Evolutionary conservation across 371 early-diverging fungal genomes (phyloP).

Genomic region (Mortierella sp.): DNA sequence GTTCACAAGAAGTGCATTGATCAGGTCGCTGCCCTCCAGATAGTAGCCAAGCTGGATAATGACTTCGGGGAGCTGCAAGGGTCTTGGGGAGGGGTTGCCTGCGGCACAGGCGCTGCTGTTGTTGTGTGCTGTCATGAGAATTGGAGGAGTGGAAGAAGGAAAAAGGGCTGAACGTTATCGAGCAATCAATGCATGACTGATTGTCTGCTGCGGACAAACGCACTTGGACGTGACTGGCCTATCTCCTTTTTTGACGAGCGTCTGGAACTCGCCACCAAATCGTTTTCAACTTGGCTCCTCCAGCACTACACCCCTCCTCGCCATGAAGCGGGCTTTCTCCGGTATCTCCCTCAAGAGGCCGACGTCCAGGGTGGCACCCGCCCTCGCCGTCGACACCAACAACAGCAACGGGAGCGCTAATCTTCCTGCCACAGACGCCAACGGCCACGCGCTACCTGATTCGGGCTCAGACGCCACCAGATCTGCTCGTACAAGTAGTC

Average conservation of each 20-base stretch:
- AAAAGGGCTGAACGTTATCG: background rate
- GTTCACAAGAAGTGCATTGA: slow-evolving; percentile 16
- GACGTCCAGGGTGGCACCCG: slow-evolving; percentile 3
- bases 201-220: too few species aligned
- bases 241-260: too few species aligned
- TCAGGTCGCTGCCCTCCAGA: slow-evolving; percentile 6
- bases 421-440: background rate
- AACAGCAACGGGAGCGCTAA: too few species aligned
- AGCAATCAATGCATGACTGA: too few species aligned
- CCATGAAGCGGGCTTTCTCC: slow-evolving; percentile 43
- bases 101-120: background rate
- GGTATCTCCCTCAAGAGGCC: slow-evolving; percentile 50
- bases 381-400: slow-evolving; percentile 1
- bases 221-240: too few species aligned
- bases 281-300: background rate
- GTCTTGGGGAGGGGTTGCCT: background rate
- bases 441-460: slow-evolving; percentile 12
- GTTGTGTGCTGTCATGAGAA: background rate
- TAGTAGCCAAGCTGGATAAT: slow-evolving; percentile 13
- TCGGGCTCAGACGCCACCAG: slow-evolving; percentile 20
- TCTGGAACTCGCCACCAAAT: slow-evolving; percentile 5
- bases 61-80: slow-evolving; percentile 16
- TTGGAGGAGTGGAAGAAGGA: background rate
- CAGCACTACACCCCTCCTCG: background rate
- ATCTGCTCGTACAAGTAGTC: background rate